Base-by-base conservation (phyloP, 140 eudicot species). In the Senecio squalidus region DNA sequence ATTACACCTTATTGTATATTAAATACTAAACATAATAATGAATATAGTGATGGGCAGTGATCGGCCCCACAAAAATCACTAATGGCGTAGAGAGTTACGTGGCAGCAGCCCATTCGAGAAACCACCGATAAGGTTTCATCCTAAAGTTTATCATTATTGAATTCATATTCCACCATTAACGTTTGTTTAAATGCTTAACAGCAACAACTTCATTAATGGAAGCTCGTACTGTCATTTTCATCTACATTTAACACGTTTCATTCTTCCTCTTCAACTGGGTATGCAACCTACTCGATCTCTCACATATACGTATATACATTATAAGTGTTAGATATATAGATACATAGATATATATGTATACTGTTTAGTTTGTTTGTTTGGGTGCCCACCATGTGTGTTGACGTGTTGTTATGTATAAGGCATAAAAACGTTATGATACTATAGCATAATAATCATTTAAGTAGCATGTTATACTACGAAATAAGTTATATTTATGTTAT, bases 61-160 rank as follows among this genome's bases (percentile, higher is more conserved):
- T n/a, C n/a, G n/a, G n/a, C 31, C 56, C 56, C 33, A 24, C 56
- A 4, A 49, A 49, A 49, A 49, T 49, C 56, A 49, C 33, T 49
- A 49, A 11, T 4, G 56, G 56, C 56, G 20, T 6, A 5, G n/a
- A 49, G n/a, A 9, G 16, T 11, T 49, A 49, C 33, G 56, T 49
- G 56, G 56, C 33, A 49, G 10, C 56, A 49, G 30, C 56, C n/a
- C 31, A 49, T 22, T 49, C 31, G 56, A 23, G 3, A 13, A 23
- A 49, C 51, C 51, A 44, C 51, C 16, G 60, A 55, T 55, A 55
- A 55, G 60, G 4, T 29, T 9, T 5, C 44, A 55, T 31, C 61
- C 61, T 30, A 16, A 29, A 10, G 4, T 55, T 55, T 55, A 44
- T 31, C 31, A 10, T 3, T 55, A 55, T 55, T 30, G 26, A 3